These are phyloP conservation scores for Chenopodium quinoa DNA, from an alignment of 148 eudicot species.

Conservation along the genomic window DNA sequence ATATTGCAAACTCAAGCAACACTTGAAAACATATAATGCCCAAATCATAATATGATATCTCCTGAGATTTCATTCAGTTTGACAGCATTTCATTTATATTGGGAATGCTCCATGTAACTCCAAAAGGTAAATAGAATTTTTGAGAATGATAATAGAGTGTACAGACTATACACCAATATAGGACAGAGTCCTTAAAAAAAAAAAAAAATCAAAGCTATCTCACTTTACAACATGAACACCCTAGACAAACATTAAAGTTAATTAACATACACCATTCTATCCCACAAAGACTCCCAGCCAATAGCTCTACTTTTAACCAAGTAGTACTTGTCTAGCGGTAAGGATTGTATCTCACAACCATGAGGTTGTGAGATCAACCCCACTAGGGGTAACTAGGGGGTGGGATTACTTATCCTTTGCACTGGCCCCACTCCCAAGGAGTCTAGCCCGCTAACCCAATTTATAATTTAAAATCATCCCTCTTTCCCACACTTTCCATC, in stretches of 20 bases:
- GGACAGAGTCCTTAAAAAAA: not conserved
- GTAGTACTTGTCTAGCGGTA: no score
- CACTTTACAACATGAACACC: not conserved
- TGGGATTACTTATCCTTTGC: no score
- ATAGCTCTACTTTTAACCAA: not conserved
- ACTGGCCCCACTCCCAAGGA: no score
- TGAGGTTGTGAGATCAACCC: no score
- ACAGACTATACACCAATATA: not conserved
- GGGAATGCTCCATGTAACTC: not conserved
- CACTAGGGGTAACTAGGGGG: no score
- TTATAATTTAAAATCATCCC: not conserved
- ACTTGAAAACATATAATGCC: not conserved
- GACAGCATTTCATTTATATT: not conserved
- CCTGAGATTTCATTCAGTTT: not conserved
- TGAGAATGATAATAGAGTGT: not conserved
- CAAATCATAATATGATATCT: not conserved
- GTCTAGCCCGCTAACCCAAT: no score
- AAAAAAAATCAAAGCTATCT: not conserved
- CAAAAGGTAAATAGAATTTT: not conserved
- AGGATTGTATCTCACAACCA: no score
- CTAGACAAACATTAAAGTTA: not conserved
- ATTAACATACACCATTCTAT: not conserved
- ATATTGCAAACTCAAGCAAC: not conserved
- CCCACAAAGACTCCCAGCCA: not conserved
- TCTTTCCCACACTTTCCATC: not conserved